Percentiles rank a stretch among this genome's conserved stretches.
phyloP scores from a whole-genome alignment of 805 yeast genomes.

The Metschnikowia continentalis region DNA sequence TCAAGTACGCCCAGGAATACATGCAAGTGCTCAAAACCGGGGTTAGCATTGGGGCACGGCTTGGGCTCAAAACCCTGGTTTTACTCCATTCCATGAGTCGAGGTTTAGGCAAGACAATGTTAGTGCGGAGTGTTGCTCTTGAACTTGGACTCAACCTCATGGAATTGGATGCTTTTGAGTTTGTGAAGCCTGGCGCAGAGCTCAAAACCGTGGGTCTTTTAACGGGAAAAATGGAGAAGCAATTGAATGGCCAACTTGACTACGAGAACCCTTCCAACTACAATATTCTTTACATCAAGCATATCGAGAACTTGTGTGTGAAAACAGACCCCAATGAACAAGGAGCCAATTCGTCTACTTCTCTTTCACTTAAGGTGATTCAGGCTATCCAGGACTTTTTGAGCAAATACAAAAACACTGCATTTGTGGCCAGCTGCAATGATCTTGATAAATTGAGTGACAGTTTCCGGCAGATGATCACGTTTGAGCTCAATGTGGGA shows the following conservation, averaged over 20 bases:
- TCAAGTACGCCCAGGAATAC: slow-evolving; percentile 48
- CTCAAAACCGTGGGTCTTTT: slow-evolving; percentile 74
- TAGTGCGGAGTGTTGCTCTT: slow-evolving; percentile 51
- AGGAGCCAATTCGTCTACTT: slow-evolving; percentile 35
- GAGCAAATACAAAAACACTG: slow-evolving; percentile 36
- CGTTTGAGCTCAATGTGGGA: slow-evolving; percentile 69
- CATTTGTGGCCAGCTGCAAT: slow-evolving; percentile 61
- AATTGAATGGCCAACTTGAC: slow-evolving; percentile 28
- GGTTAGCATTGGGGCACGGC: slow-evolving; percentile 26
- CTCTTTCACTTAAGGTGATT: slow-evolving; percentile 50
- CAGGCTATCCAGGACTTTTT: slow-evolving; percentile 56
- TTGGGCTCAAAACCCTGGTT: slow-evolving; percentile 54
- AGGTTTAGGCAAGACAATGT: slow-evolving; percentile 73
- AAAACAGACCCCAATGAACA: slow-evolving; percentile 58
- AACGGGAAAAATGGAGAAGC: slow-evolving; percentile 69
- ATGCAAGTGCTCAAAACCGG: slow-evolving; percentile 54
- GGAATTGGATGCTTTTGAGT: slow-evolving; percentile 65
- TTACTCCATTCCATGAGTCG: slow-evolving; percentile 65
- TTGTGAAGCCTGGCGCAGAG: slow-evolving; percentile 66
- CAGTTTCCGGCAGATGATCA: slow-evolving; percentile 59
- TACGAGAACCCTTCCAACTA: slow-evolving; percentile 28
- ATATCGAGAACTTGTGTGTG: slow-evolving; percentile 71
- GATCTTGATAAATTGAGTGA: slow-evolving; percentile 69
- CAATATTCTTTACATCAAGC: slow-evolving; percentile 57
- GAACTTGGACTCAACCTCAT: slow-evolving; percentile 63